Conservation (phyloP, 192 early-diverging fungal species). For the Chytriomyces hyalinus region DNA sequence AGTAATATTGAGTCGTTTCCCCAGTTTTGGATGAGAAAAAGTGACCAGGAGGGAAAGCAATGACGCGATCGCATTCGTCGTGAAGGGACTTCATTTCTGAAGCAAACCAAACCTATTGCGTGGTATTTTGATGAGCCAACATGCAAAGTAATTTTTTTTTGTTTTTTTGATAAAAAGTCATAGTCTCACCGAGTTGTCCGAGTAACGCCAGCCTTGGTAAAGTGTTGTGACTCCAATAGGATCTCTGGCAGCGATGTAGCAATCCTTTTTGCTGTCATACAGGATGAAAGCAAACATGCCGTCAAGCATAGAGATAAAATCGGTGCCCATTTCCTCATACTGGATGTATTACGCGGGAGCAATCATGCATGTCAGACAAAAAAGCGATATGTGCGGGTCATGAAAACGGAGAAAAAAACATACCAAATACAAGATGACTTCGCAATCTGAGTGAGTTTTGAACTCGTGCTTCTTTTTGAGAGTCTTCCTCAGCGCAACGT, state of each 20-base stretch:
- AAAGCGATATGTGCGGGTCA: neutral
- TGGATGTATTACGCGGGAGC: conserved; percentile 22
- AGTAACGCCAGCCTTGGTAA: conserved; percentile 88
- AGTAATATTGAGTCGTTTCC: conserved; percentile 84
- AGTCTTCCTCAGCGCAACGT: conserved; percentile 76
- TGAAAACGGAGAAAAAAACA: neutral
- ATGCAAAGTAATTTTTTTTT: neutral
- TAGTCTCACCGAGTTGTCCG: conserved; percentile 70
- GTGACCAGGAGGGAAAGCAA: conserved; percentile 97
- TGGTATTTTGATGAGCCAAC: neutral
- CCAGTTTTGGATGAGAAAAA: conserved; percentile 76
- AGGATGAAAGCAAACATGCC: conserved; percentile 98
- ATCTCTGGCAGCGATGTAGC: conserved; percentile 92
- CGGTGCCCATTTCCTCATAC: conserved; percentile 86
- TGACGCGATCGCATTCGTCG: conserved; percentile 97
- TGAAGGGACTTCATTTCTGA: conserved; percentile 96
- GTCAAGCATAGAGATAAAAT: conserved; percentile 86
- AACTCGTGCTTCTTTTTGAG: conserved; percentile 77
- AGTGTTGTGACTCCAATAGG: conserved; percentile 98
- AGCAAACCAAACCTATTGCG: conserved; percentile 73
- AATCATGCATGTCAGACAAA: neutral
- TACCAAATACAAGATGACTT: conserved; percentile 92
- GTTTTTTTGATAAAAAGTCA: neutral
- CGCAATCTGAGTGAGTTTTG: conserved; percentile 98
- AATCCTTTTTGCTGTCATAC: conserved; percentile 79